Evolutionary conservation across 306 rosid species (phyloP).

Genomic region (Citrullus amarus): DNA sequence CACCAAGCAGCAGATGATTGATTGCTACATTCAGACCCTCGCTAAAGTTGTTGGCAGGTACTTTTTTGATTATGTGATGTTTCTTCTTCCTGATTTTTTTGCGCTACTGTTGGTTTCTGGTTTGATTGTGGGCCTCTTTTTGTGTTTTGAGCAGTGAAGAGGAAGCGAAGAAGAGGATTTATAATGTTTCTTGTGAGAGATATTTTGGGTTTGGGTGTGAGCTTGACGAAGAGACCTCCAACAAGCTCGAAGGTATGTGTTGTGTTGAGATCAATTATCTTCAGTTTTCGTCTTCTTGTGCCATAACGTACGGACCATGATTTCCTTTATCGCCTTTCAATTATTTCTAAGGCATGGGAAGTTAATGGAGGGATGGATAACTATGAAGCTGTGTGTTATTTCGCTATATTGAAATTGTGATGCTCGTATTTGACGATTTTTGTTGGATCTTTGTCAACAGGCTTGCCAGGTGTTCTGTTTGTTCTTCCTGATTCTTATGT

Average conservation of each 20-base stretch:
- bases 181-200: slow-evolving; percentile 83
- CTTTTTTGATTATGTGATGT: background rate
- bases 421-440: background rate
- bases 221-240: slow-evolving; percentile 89
- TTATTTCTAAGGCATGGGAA: background rate
- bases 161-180: slow-evolving; percentile 85
- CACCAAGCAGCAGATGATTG: slow-evolving; percentile 73
- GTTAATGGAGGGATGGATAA: background rate
- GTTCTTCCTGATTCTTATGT: slow-evolving; percentile 90
- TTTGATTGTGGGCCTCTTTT: background rate
- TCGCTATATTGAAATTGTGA: background rate
- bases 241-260: slow-evolving; percentile 65
- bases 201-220: slow-evolving; percentile 88
- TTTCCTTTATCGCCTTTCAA: background rate
- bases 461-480: slow-evolving; percentile 72
- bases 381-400: too few relatives aligned
- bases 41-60: slow-evolving; percentile 71
- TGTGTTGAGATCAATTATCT: background rate
- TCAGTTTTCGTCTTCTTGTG: background rate
- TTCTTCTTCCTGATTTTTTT: background rate
- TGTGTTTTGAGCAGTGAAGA: slow-evolving; percentile 39
- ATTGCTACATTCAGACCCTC: slow-evolving; percentile 62
- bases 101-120: background rate
- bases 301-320: background rate
- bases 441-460: slow-evolving; percentile 18